Percentiles rank a stretch among this genome's conserved stretches.
Evolutionary conservation across 495 filamentous ascomycete species (phyloP).

Genomic region (Lentithecium fluviatile): DNA sequence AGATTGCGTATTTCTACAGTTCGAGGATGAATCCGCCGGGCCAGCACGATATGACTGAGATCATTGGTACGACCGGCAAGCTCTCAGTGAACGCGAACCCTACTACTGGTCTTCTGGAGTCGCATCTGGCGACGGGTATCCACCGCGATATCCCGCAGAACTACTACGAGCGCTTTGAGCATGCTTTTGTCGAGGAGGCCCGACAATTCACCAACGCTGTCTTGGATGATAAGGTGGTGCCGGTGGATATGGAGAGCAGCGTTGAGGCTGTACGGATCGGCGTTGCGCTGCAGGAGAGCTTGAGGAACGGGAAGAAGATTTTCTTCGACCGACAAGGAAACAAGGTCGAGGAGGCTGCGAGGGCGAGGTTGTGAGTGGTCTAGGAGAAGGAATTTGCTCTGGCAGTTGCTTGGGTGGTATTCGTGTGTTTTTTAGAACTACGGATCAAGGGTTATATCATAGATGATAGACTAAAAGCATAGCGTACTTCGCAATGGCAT

Average conservation of each 20-base stretch:
- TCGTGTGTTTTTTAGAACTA: no score
- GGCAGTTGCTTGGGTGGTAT: no score
- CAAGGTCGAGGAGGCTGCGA: conserved; percentile 33
- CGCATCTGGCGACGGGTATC: conserved; percentile 51
- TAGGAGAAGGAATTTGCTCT: not conserved
- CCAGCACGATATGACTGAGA: conserved; percentile 63
- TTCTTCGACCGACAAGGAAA: conserved; percentile 52
- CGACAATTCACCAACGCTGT: conserved; percentile 59
- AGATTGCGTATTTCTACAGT: conserved; percentile 61
- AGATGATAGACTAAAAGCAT: no score
- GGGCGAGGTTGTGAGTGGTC: conserved; percentile 15
- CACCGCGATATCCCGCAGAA: conserved; percentile 56
- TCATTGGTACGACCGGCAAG: conserved; percentile 64
- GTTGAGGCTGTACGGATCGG: conserved; percentile 63
- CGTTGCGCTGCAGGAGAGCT: conserved; percentile 57
- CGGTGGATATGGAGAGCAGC: conserved; percentile 54
- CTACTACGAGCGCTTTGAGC: conserved; percentile 62
- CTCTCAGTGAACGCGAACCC: conserved; percentile 58
- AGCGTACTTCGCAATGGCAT: no score
- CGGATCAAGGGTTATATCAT: no score
- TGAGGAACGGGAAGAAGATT: conserved; percentile 59
- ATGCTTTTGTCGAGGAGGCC: conserved; percentile 62
- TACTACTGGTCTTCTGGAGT: conserved; percentile 52
- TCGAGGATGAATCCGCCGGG: conserved; percentile 64
- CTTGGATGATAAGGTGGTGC: conserved; percentile 53